Conservation (phyloP, 1,284 basidiomycete genomes). For the Laetiporus sulphureus region DNA sequence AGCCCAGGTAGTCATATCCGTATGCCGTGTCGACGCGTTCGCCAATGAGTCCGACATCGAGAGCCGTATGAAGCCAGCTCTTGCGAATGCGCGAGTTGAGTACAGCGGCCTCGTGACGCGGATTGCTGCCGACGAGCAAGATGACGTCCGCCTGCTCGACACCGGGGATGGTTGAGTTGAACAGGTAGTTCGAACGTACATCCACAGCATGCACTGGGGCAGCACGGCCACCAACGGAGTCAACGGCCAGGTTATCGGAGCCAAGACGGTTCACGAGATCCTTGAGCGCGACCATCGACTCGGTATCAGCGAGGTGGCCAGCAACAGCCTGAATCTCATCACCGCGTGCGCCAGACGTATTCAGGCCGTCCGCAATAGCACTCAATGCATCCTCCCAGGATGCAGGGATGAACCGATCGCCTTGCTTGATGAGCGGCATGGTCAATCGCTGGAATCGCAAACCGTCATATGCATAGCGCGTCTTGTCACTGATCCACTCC, state of each 20-base stretch:
- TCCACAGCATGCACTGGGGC: constrained; percentile 81
- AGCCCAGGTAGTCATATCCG: constrained; percentile 89
- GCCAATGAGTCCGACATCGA: constrained; percentile 89
- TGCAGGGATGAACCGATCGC: constrained; percentile 87
- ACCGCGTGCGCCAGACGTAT: constrained; percentile 78
- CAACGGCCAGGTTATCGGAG: constrained; percentile 89
- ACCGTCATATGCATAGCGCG: constrained; percentile 94
- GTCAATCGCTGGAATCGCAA: constrained; percentile 95
- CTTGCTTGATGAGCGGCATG: constrained; percentile 85
- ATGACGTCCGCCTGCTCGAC: constrained; percentile 92
- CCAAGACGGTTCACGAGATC: constrained; percentile 92
- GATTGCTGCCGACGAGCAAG: constrained; percentile 94
- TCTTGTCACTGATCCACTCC: constrained; percentile 99
- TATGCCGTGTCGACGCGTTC: constrained; percentile 91
- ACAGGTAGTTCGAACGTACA: constrained; percentile 93
- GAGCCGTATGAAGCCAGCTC: constrained; percentile 81
- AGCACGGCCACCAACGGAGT: constrained; percentile 63
- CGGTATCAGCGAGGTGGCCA: constrained; percentile 90
- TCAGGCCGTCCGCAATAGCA: constrained; percentile 77
- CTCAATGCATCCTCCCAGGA: constrained; percentile 91
- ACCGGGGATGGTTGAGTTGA: constrained; percentile 92
- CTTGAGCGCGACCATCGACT: constrained; percentile 90
- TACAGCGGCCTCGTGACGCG: constrained; percentile 95
- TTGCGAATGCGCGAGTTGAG: constrained; percentile 96
- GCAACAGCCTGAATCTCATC: constrained; percentile 96